Conservation (phyloP, 805 yeast species). For the Suhomyces tanzawaensis region DNA sequence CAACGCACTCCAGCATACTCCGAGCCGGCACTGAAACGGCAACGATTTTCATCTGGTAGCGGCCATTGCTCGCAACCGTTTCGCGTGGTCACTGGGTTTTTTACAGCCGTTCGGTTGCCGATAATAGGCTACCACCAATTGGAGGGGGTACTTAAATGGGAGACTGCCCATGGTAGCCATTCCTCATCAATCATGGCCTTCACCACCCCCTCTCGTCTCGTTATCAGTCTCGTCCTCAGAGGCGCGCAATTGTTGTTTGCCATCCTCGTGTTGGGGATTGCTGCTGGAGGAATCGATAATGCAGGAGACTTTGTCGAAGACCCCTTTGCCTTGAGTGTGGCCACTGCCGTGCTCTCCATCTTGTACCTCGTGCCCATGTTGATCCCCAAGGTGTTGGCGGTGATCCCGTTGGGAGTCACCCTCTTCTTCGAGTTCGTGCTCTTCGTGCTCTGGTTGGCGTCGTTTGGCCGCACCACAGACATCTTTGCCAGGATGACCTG, state of each 20-base stretch:
- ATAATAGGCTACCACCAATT: too few species aligned
- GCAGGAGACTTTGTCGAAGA: slow-evolving; percentile 5
- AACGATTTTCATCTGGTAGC: too few species aligned
- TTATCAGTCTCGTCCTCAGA: slow-evolving; percentile 2
- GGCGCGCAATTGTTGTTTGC: slow-evolving; percentile 15
- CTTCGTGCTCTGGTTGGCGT: slow-evolving; percentile 21
- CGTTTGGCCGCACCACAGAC: slow-evolving; percentile 22
- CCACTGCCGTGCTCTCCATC: slow-evolving; percentile 10
- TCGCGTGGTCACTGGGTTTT: too few species aligned
- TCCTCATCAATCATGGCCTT: too few species aligned
- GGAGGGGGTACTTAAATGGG: too few species aligned
- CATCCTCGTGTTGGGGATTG: slow-evolving; percentile 15
- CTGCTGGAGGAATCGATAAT: slow-evolving; percentile 12
- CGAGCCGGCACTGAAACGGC: too few species aligned
- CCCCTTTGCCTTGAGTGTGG: slow-evolving; percentile 12
- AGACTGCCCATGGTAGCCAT: too few species aligned
- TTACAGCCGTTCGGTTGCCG: too few species aligned
- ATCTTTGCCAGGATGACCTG: slow-evolving; percentile 15
- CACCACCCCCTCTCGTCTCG: not conserved
- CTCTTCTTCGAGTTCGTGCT: slow-evolving; percentile 16
- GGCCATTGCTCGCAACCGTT: too few species aligned
- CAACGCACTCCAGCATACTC: too few species aligned
- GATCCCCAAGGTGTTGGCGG: slow-evolving; percentile 8
- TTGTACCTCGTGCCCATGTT: slow-evolving; percentile 5
- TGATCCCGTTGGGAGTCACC: slow-evolving; percentile 11